phyloP scores from a whole-genome alignment of 805 yeast genomes.

The Henningerozyma blattae region DNA sequence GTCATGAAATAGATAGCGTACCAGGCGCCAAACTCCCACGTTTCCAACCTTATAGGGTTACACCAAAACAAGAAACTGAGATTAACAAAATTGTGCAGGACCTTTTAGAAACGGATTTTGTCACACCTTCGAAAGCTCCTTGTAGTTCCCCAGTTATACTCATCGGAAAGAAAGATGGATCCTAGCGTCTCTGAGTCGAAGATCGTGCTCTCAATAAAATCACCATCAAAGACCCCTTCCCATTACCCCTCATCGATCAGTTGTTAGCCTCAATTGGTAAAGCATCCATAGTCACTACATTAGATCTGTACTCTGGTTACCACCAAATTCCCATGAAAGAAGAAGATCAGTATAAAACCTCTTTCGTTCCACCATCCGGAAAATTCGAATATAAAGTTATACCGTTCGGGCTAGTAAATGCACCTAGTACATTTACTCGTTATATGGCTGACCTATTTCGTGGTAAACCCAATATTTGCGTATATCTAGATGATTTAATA shows the following conservation, averaged over 20 bases:
- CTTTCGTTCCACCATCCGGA: conserved; percentile 7
- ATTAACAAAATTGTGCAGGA: conserved; percentile 3
- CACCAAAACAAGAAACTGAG: conserved; percentile 5
- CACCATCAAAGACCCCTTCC: conserved; percentile 6
- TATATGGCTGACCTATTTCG: conserved; percentile 12
- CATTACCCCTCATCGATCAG: conserved; percentile 4
- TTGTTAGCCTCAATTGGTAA: conserved; percentile 1
- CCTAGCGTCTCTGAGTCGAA: conserved; percentile 6
- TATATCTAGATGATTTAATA: conserved; percentile 10
- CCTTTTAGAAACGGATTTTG: conserved; percentile 4
- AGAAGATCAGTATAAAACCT: conserved; percentile 4
- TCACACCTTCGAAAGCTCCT: conserved; percentile 5
- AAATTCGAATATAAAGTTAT: conserved; percentile 9
- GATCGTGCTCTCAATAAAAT: conserved; percentile 4
- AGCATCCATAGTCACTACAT: conserved; percentile 2
- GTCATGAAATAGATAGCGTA: neutral
- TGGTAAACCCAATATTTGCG: conserved; percentile 4
- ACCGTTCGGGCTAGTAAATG: conserved; percentile 11
- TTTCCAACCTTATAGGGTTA: conserved; percentile 6
- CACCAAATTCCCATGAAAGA: conserved; percentile 6
- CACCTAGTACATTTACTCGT: conserved; percentile 10
- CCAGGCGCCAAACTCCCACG: conserved; percentile 3
- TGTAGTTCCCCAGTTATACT: conserved; percentile 8
- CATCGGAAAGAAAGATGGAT: conserved; percentile 7
- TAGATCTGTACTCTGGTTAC: conserved; percentile 7